These are phyloP conservation scores for Besnoitia besnoiti DNA, from an alignment of 169 alveolate species.

Conservation along the genomic window DNA sequence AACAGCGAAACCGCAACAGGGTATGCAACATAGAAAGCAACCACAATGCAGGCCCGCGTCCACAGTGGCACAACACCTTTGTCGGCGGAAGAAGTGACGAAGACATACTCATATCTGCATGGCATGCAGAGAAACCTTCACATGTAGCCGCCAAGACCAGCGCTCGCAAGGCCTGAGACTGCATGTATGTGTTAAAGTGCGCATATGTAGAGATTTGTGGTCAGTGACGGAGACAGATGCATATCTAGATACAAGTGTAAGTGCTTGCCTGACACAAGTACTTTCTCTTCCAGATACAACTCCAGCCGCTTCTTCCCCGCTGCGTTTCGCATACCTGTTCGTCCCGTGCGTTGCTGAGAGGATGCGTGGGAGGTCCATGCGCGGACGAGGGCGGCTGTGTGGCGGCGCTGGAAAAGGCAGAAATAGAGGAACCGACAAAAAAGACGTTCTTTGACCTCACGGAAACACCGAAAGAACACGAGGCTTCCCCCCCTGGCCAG, in stretches of 20 bases:
- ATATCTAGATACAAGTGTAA: not conserved
- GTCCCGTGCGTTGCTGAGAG: constrained; percentile 64
- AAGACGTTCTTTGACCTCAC: not conserved
- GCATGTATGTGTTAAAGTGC: not conserved
- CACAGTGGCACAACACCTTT: too few species aligned
- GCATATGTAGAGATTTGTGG: not conserved
- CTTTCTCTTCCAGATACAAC: too few species aligned
- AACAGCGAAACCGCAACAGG: not conserved
- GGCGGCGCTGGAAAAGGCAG: constrained; percentile 31
- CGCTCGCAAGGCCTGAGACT: too few species aligned
- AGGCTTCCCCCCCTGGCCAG: too few species aligned
- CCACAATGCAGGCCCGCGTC: too few species aligned
- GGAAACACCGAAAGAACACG: too few species aligned
- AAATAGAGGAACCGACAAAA: too few species aligned
- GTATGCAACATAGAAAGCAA: not conserved
- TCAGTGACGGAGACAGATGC: not conserved
- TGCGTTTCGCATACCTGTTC: constrained; percentile 25
- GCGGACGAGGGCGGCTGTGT: constrained; percentile 51
- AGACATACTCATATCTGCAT: not conserved
- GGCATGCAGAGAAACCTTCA: not conserved
- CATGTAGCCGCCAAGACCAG: too few species aligned
- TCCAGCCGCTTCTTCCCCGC: not conserved
- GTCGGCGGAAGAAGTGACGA: too few species aligned
- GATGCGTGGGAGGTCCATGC: constrained; percentile 68
- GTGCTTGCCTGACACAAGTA: too few species aligned